Conservation (phyloP, 164 flowering plant genomes). For the Chimonanthus salicifolius region DNA sequence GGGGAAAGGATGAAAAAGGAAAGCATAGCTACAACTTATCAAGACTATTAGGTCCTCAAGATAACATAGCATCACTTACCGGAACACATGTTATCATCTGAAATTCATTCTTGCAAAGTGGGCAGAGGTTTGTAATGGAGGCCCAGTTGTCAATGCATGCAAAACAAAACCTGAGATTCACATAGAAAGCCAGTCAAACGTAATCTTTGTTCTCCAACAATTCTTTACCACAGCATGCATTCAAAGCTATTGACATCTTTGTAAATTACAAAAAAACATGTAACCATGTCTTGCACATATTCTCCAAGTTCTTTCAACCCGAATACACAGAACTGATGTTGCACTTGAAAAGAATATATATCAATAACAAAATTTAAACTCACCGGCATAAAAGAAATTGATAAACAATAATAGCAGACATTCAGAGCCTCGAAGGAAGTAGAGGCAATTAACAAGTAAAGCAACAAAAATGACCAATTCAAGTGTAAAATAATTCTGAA, state of each 20-base stretch:
- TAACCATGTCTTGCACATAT: neutral
- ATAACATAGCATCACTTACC: constrained; percentile 41
- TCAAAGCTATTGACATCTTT: neutral
- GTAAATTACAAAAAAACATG: neutral
- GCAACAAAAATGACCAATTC: no score
- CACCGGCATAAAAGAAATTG: neutral
- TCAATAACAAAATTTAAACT: no score
- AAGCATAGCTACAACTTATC: neutral
- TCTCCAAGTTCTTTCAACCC: neutral
- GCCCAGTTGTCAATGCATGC: constrained; percentile 98
- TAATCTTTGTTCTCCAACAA: neutral
- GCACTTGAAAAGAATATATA: neutral
- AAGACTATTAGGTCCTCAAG: neutral
- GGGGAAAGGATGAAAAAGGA: neutral
- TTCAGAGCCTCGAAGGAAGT: neutral
- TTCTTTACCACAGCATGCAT: neutral
- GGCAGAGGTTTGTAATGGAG: constrained; percentile 89
- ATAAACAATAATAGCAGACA: neutral
- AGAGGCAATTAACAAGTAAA: neutral
- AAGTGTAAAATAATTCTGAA: no score
- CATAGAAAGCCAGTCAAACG: constrained; percentile 6
- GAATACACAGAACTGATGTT: neutral
- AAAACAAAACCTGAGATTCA: constrained; percentile 86
- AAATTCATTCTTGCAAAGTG: constrained; percentile 93
- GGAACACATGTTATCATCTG: constrained; percentile 92